Base-by-base conservation (phyloP, 352 stramenopile species). In the Phytophthora hybrid region DNA sequence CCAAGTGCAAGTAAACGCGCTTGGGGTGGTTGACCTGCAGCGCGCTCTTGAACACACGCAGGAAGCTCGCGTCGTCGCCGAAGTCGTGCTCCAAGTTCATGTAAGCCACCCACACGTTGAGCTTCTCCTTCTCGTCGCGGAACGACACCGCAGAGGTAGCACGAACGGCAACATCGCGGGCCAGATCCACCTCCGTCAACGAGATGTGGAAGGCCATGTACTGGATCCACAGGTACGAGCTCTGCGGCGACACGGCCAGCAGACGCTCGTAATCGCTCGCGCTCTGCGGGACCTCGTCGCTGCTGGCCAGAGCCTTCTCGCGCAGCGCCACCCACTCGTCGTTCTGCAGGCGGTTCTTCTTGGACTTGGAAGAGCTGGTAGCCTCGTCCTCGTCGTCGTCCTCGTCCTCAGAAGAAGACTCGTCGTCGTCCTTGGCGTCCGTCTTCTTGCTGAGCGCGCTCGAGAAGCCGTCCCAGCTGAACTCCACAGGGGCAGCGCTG, bases 151-250 rank as follows among this genome's bases (percentile, higher is more conserved):
- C 91, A 26, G 97, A 94, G 34, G 98, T 98, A 8, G 97, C 97
- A 52, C 95, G 90, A 49, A 95, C 82, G 0, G 96, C 97, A 57
- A 99, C 96, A 74, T 97, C 94, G 10, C 97, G 91, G 32, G 96
- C 97, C 52, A 97, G 81, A 9, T 93, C 90, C 57, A 99, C 89
- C 70, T 99, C 95, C 39, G 95, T 98, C 21, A 99, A 80, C 44
- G 94, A 98, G 37, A 99, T 83, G 79, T 99, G 92, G 84, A 98
- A 99, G 16, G 97, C 97, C 97, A 99, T 99, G 86, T 98, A 99
- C 74, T 97, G 93, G 73, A 99, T 99, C 97, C 97, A 99, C 68
- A 98, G 63, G 81, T 97, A 98, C 55, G 96, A 98, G 71, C 90
- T 98, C 77, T 99, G 97, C 16, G 97, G 97, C 59, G 90, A 97